Evolutionary conservation across 2,329 filamentous ascomycete genomes (phyloP).

Genomic region (Elsinoe ampelina): DNA sequence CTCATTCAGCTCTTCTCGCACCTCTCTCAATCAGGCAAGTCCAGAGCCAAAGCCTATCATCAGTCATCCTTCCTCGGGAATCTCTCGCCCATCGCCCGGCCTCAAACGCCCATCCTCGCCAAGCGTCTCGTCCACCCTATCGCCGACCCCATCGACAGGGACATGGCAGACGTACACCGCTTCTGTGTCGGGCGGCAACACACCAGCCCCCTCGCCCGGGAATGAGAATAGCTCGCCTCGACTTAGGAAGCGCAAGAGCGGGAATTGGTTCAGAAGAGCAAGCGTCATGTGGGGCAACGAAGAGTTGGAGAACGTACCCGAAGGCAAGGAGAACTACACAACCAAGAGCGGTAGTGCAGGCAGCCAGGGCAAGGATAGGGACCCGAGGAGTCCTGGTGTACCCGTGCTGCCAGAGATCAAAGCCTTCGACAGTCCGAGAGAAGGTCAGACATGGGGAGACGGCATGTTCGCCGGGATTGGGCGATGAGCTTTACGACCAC

Average conservation of each 20-base stretch:
- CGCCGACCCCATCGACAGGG: background rate
- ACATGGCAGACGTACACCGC: constrained; percentile 8
- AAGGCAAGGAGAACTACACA: background rate
- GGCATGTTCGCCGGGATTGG: constrained; percentile 9
- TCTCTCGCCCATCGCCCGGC: constrained; percentile 11
- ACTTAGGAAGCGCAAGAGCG: constrained; percentile 23
- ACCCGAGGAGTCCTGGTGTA: background rate
- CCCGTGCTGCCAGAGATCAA: constrained; percentile 9
- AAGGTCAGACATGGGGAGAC: constrained; percentile 4
- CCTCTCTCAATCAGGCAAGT: constrained; percentile 20
- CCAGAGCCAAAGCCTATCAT: constrained; percentile 16
- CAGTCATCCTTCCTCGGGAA: too few species aligned
- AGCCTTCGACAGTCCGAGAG: background rate
- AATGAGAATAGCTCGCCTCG: constrained; percentile 14
- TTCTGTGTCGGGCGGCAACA: constrained; percentile 10
- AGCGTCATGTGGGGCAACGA: constrained; percentile 18
- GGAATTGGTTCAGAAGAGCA: constrained; percentile 29
- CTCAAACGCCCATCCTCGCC: constrained; percentile 9
- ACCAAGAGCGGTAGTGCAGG: constrained; percentile 3
- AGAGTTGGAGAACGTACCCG: constrained; percentile 7
- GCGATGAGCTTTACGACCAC: background rate
- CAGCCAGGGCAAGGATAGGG: background rate
- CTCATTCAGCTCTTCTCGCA: constrained; percentile 29
- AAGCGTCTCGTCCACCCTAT: background rate
- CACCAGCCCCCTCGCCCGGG: constrained; percentile 12